Conservation (phyloP, 805 yeast species). For the Suhomyces kilbournensis region DNA sequence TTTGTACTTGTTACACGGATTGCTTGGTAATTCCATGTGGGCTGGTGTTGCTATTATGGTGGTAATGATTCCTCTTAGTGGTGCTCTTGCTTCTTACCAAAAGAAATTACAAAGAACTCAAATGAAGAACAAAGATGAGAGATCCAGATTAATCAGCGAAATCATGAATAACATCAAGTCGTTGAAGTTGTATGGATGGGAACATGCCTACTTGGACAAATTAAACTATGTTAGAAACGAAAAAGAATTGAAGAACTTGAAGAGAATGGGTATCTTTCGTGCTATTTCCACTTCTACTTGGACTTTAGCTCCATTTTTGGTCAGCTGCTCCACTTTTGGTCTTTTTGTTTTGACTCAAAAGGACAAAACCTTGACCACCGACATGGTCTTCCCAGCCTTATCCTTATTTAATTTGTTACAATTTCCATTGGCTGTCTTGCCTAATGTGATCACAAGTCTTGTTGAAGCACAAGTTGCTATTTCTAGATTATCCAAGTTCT, state of each 20-base stretch:
- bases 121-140: slow-evolving; percentile 87
- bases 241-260: slow-evolving; percentile 74
- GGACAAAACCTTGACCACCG: slow-evolving; percentile 71
- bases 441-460: slow-evolving; percentile 80
- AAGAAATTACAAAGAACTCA: slow-evolving; percentile 75
- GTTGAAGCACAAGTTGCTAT: slow-evolving; percentile 89
- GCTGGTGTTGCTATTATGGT: slow-evolving; percentile 82
- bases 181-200: slow-evolving; percentile 95
- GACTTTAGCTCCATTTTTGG: slow-evolving; percentile 84
- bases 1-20: slow-evolving; percentile 63
- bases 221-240: slow-evolving; percentile 83
- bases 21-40: slow-evolving; percentile 93
- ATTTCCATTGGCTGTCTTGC: slow-evolving; percentile 90
- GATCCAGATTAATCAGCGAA: slow-evolving; percentile 86
- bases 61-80: slow-evolving; percentile 77
- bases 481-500: slow-evolving; percentile 68
- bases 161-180: slow-evolving; percentile 90
- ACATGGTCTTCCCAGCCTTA: slow-evolving; percentile 87
- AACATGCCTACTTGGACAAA: slow-evolving; percentile 72
- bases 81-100: slow-evolving; percentile 62
- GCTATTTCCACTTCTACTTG: slow-evolving; percentile 76
- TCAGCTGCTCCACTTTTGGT: slow-evolving; percentile 86
- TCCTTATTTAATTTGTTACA: slow-evolving; percentile 82
- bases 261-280: slow-evolving; percentile 65
- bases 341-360: slow-evolving; percentile 62